Evolutionary conservation across 2,329 filamentous ascomycete species (phyloP), one percentile per base, ranked within the genome.

Genomic region (Aspergillus udagawae): DNA sequence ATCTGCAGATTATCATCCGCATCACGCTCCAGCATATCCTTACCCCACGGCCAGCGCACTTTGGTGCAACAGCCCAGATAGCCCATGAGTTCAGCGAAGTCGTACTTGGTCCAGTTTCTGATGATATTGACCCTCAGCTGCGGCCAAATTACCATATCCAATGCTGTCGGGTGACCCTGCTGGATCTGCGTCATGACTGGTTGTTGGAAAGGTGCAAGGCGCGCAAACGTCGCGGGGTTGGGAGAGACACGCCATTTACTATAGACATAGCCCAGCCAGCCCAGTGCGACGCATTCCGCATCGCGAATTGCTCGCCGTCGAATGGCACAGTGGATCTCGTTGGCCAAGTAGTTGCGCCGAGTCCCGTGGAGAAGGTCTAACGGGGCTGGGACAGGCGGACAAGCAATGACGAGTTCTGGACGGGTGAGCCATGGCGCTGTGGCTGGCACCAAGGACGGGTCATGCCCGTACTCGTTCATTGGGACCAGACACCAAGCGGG

Each of bases 21-120:
- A 27, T 63, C 57, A 8, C 61, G 49, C 20, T 62, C 61, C 21
- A 61, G 44, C 1, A 62, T 42, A 14, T 52, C 35, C 52, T 58
- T 23, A 3, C 50, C 54, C 49, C 55, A 62, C 8, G 61, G 57
- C 59, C 61, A 63, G 6, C 61, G 45, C 9, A 63, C 57, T 45
- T 57, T 60, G 23, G 55, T 32, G 52, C 57, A 55, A n/a, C 57
- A 55, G 8, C 42, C 14, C 20, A 54, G 14, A n/a, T 60, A 55
- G 4, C 54, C 55, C 14, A 51, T 48, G 1, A 63, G 23, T 9
- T 63, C 57, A 10, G 29, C 17, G n/a, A 53, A 44, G 14, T 54
- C 51, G 41, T 54, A 51, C 5, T 52, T 53, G 12, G 27, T 53
- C 51, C 56, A 58, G 14, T 51, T 41, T 5, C 51, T 17, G 3